Evolutionary conservation across 129 eudicot genomes (phyloP), one percentile per base, ranked within the genome.

Genomic region (Chrysanthemum lavandulifolium): DNA sequence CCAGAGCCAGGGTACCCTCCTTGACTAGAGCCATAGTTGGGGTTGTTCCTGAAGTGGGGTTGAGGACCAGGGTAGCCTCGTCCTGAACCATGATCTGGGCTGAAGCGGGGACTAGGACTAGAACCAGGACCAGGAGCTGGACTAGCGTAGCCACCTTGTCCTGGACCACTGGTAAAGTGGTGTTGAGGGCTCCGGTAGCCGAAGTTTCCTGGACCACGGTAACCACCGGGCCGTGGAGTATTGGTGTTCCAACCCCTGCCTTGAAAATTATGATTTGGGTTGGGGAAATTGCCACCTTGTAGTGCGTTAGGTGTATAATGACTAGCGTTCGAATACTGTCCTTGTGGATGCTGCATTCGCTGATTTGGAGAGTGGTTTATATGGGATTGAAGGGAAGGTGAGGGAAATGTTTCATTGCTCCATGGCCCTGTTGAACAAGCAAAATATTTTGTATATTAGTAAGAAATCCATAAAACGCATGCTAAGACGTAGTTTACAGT

Each of bases 381-480:
- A 67, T 73, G 84, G 65, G 80, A 50, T 72, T 80, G 96, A 51
- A 73, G 31, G 33, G 76, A 79, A 67, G 90, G 84, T 43, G 84
- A 57, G 43, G 82, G 82, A 43, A 65, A 48, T 66, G 54, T 78
- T 31, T 69, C 84, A 16, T 81, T 72, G 69, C 76, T 52, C 49
- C 21, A 19, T 58, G 82, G 76, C 76, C 91, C 98, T 87, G 91
- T 52, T 31, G 66, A 77, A 82, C 67, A 33, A 61, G 71, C 47
- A 69, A 11, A 15, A n/a, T 9, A 36, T 7, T 55, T 16, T 31
- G 5, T 3, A 50, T 21, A 19, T 53, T 29, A 71, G 50, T 53
- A 72, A 65, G 19, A 55, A 55, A 2, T 8, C 48, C 3, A 50
- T 62, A n/a, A 2, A 61, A 11, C 60, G 69, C 64, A 57, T 48